phyloP scores from a whole-genome alignment of 1,284 basidiomycete species.

The Trametes versicolor region DNA sequence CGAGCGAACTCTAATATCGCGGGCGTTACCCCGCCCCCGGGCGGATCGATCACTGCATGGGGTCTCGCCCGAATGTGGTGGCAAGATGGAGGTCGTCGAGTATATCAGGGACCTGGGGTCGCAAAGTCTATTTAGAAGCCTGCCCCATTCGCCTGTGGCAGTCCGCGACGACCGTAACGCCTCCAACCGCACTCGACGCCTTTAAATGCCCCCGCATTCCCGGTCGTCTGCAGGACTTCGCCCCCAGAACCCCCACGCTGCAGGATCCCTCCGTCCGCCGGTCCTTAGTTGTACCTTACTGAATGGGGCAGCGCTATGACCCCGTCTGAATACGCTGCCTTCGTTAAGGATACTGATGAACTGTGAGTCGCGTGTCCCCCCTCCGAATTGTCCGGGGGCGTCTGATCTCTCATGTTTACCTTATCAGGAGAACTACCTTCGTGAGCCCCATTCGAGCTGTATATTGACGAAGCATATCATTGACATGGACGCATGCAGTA shows the following conservation, averaged over 20 bases:
- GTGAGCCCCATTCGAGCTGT: constrained; percentile 8
- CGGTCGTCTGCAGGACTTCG: constrained; percentile 4
- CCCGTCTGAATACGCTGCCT: constrained; percentile 9
- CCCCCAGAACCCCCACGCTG: not conserved
- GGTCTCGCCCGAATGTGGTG: constrained; percentile 12
- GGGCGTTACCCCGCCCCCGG: constrained; percentile 19
- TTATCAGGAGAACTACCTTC: constrained; percentile 24
- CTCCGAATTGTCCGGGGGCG: not conserved
- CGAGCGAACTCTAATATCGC: not conserved
- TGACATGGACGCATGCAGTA: constrained; percentile 45
- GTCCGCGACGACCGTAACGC: constrained; percentile 14
- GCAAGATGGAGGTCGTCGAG: constrained; percentile 10
- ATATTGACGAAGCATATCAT: not conserved
- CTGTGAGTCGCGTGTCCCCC: not conserved
- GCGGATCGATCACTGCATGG: constrained; percentile 14
- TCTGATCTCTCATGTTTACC: not conserved
- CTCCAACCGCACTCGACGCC: not conserved
- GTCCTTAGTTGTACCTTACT: not conserved
- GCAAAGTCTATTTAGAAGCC: constrained; percentile 15
- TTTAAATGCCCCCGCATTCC: not conserved
- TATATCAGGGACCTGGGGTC: constrained; percentile 1
- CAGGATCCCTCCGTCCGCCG: not conserved
- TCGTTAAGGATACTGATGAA: constrained; percentile 15
- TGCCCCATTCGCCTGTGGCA: constrained; percentile 8
- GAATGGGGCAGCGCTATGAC: constrained; percentile 19